These are phyloP conservation scores for Tricholoma sp. DNA, from an alignment of 768 basidiomycete genomes.

Conservation along the genomic window DNA sequence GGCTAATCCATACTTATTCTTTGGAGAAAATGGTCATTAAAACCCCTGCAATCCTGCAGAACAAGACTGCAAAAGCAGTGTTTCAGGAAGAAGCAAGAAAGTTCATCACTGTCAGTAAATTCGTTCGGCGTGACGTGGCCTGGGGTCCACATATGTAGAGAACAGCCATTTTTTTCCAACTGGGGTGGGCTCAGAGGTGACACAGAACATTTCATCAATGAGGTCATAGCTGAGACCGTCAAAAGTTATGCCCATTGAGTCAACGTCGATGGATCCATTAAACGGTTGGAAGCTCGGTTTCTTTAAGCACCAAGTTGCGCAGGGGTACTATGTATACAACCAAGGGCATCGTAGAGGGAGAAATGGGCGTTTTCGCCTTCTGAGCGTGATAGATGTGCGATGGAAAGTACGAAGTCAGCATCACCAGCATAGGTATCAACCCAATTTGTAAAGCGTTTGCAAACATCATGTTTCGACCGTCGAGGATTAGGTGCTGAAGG, in stretches of 20 bases:
- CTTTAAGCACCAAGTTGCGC: neutral
- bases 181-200: neutral
- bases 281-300: neutral
- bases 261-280: neutral
- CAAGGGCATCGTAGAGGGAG: neutral
- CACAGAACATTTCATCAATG: neutral
- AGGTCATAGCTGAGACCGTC: neutral
- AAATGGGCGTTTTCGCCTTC: neutral
- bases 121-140: neutral
- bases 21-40: neutral
- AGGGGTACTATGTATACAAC: neutral
- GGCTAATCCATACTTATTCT: neutral
- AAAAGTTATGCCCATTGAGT: neutral
- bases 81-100: neutral
- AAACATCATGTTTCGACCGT: neutral
- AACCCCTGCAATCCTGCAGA: neutral
- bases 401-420: neutral
- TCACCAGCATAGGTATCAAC: neutral
- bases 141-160: no score
- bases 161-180: neutral
- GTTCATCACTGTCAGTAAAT: neutral
- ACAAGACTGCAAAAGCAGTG: neutral
- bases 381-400: neutral
- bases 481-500: neutral
- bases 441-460: neutral